Base-by-base conservation (phyloP, 73 alveolate genomes). In the Tetrahymena thermophila region DNA sequence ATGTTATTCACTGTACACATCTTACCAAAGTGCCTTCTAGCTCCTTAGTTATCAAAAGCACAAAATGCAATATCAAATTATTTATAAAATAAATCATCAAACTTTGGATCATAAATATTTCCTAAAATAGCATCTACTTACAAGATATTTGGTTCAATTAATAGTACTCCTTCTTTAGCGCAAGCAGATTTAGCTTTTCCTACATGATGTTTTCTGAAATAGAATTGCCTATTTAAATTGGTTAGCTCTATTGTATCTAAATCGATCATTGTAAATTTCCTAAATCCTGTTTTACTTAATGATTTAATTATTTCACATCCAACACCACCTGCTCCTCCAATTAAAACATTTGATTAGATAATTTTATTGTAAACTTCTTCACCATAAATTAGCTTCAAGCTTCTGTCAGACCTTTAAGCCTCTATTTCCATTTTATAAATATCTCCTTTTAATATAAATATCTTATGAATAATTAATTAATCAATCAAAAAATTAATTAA, bases 301-400 rank as follows among this genome's bases (percentile, higher is more conserved):
- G 97, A 96, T 96, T 99, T 99, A 95, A 99, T 93, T 21, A 99
- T 96, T 94, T 99, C 99, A 95, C 99, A 99, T 6, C 99, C 99
- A 31, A 99, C 98, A 15, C 99, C 99, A 31, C 99, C 99, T 23
- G 99, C 99, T 25, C 99, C 99, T 17, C 98, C 98, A 21, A 99
- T 98, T 28, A 99, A 96, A 25, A 98, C 96, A 31, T 97, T 98
- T 84, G 97, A 85, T 84, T 97, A 94, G 35, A 71, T 42, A 35
- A 97, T 94, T 94, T 95, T 96, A 23, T 96, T 43, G 21, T 96
- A 97, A 35, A 94, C 50, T 56, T 95, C 97, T 16, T 56, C 85
- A 16, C 89, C 56, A 34, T 95, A 95, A 35, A 95, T 56, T 25
- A 95, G 55, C 7, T 55, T 34, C 56, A 95, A 38, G 16, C 94